Evolutionary conservation across 139 green algal species (phyloP), one percentile per base, ranked within the genome.

Genomic region (Chlamydomonas schloesseri): DNA sequence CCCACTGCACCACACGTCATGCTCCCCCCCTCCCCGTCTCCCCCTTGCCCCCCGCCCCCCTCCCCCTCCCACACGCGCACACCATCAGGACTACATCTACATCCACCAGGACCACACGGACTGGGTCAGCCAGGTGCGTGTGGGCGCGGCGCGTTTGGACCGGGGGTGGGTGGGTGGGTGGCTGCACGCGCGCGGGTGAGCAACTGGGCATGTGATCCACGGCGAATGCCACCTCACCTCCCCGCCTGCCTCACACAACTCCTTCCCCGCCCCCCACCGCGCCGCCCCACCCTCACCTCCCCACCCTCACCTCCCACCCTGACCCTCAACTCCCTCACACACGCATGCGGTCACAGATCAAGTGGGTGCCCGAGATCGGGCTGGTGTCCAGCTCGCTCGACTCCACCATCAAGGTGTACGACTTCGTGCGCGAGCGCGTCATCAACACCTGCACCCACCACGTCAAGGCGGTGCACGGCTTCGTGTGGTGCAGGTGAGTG

Each of bases 61-160:
- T 11, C 23, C 37, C 21, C 55, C 1, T 14, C 42, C 33, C 70
- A 75, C 70, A 50, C 70, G n/a, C 70, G 15, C 70, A 53, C 70
- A 31, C 33, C 70, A 3, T 28, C 75, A 82, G 81, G 93, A 96
- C 88, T 95, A 93, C 83, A 90, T 93, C 67, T 93, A 91, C 67
- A 90, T 97, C 47, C 92, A 96, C 83, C 88, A 96, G 47, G 92
- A 95, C n/a, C 95, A 98, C 77, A 88, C 26, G 1, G 95, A 98
- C 84, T 98, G 95, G 95, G 91, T 98, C 42, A 96, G 93, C 33
- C 88, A 93, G 80, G 87, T 97, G 75, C n/a, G 84, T 42, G 69
- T 13, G 64, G 13, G 13, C 2, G 64, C 13, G 13, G 28, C 42
- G 6, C 42, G 42, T 50, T 50, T 50, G 8, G 42, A 50, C 42